Conservation (phyloP, 805 yeast genomes). For the Metschnikowia proteae region DNA sequence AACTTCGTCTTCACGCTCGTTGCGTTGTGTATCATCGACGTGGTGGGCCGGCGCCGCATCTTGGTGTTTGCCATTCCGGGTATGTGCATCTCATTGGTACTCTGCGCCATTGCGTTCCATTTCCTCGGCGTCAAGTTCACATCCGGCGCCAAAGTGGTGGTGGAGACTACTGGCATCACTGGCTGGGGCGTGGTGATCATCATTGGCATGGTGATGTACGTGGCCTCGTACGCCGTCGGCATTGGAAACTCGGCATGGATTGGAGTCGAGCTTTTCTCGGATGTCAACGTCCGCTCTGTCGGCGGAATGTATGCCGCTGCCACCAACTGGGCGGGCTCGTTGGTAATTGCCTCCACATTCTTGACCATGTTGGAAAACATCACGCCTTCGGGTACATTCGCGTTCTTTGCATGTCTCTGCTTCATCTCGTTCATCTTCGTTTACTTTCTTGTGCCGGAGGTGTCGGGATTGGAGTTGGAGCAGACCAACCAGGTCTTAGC, state of each 20-base stretch:
- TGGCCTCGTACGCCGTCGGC: conserved; percentile 89
- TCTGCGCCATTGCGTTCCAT: conserved; percentile 91
- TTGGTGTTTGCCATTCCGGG: conserved; percentile 78
- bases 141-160: conserved; percentile 40
- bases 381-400: conserved; percentile 93
- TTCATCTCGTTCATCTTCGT: conserved; percentile 68
- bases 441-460: conserved; percentile 86
- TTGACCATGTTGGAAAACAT: conserved; percentile 90
- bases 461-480: conserved; percentile 84
- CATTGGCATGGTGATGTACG: conserved; percentile 79
- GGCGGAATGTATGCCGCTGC: conserved; percentile 91
- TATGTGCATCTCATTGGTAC: conserved; percentile 69
- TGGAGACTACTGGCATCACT: conserved; percentile 45
- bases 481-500: conserved; percentile 80
- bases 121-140: conserved; percentile 62
- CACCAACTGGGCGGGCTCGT: conserved; percentile 92
- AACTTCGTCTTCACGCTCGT: conserved; percentile 83
- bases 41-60: conserved; percentile 82
- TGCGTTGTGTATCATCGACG: conserved; percentile 84
- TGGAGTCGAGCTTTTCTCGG: conserved; percentile 92
- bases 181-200: conserved; percentile 90
- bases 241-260: conserved; percentile 99
- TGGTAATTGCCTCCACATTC: conserved; percentile 86
- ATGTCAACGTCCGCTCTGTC: conserved; percentile 80
- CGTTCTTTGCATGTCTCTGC: conserved; percentile 82